These are phyloP conservation scores for Phaeoacremonium minimum DNA, from an alignment of 2,329 filamentous ascomycete genomes.

Conservation along the genomic window DNA sequence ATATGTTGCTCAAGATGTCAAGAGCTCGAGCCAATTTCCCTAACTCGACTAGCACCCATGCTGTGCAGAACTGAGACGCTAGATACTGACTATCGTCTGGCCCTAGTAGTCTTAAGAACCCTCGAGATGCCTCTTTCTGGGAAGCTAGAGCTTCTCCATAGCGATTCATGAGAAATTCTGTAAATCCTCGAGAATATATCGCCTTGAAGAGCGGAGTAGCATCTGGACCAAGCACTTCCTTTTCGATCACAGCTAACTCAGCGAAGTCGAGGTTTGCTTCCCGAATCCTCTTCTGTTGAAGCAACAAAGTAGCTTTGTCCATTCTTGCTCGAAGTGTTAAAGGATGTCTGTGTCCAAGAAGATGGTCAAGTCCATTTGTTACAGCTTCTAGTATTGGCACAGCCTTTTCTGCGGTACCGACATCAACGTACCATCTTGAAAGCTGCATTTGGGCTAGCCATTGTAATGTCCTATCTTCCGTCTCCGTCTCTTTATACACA, in stretches of 20 bases:
- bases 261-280: constrained; percentile 1
- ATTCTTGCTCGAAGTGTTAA: constrained; percentile 2
- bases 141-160: neutral
- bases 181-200: neutral
- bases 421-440: neutral
- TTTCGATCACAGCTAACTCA: neutral
- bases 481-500: constrained; percentile 1
- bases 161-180: constrained; percentile 2
- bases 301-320: neutral
- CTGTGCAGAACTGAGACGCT: neutral
- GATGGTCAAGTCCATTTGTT: neutral
- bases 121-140: neutral
- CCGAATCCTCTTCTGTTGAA: neutral
- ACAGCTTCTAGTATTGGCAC: neutral
- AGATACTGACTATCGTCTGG: constrained; percentile 1
- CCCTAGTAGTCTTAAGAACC: neutral
- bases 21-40: constrained; percentile 2
- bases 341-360: constrained; percentile 2
- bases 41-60: neutral
- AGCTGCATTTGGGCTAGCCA: constrained; percentile 5
- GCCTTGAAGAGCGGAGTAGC: constrained; percentile 1
- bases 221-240: neutral
- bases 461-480: constrained; percentile 2
- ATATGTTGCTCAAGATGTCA: neutral
- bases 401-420: neutral